phyloP scores from a whole-genome alignment of 495 filamentous ascomycete genomes.

The Neurospora africana region DNA sequence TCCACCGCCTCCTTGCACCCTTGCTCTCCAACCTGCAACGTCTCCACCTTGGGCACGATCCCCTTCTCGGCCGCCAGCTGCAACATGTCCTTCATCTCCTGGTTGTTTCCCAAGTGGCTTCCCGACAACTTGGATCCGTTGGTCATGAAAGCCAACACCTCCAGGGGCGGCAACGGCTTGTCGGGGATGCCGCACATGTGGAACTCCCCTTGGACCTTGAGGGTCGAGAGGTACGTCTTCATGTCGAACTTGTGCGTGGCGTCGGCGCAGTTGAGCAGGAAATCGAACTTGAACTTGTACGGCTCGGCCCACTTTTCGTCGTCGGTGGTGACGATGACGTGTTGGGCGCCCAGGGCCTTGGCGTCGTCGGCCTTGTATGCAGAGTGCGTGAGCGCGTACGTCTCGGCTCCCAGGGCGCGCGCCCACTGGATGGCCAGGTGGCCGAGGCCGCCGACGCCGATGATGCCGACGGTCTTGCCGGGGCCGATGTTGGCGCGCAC shows the following conservation, averaged over 20 bases:
- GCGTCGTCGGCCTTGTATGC: constrained; percentile 51
- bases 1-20: constrained; percentile 63
- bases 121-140: constrained; percentile 57
- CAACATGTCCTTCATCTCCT: constrained; percentile 66
- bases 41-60: constrained; percentile 61
- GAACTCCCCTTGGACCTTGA: constrained; percentile 63
- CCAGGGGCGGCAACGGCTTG: constrained; percentile 50
- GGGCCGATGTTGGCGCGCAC: constrained; percentile 51
- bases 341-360: constrained; percentile 48
- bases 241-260: constrained; percentile 58
- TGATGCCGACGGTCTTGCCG: constrained; percentile 58
- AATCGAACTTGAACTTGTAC: constrained; percentile 54
- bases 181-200: constrained; percentile 66
- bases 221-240: constrained; percentile 50
- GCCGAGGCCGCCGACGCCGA: constrained; percentile 65
- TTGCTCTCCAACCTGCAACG: constrained; percentile 54
- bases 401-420: constrained; percentile 55
- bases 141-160: constrained; percentile 48
- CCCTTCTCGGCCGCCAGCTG: constrained; percentile 65
- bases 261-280: constrained; percentile 65
- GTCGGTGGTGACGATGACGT: constrained; percentile 50
- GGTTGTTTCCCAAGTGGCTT: constrained; percentile 59
- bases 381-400: constrained; percentile 57
- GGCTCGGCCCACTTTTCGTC: constrained; percentile 54
- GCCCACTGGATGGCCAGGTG: constrained; percentile 54